These are phyloP conservation scores for Candida silvicultrix DNA, from an alignment of 805 yeast genomes.

Conservation along the genomic window DNA sequence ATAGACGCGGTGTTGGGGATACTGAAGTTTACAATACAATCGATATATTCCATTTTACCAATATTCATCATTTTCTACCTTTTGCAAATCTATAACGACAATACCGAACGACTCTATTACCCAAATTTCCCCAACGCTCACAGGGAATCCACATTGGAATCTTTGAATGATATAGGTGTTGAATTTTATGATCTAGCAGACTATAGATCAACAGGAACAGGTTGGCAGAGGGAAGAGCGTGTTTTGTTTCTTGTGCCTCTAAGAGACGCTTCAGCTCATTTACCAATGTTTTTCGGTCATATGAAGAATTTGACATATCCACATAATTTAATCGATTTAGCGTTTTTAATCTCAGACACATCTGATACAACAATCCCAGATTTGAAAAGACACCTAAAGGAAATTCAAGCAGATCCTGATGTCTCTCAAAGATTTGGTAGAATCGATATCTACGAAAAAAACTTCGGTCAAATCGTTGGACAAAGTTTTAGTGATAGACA, in stretches of 20 bases:
- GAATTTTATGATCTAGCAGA: constrained; percentile 69
- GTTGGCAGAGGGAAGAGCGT: constrained; percentile 77
- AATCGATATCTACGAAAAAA: constrained; percentile 84
- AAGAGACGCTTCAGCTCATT: constrained; percentile 86
- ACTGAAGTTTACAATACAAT: background rate
- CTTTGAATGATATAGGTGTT: constrained; percentile 34
- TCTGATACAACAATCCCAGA: constrained; percentile 80
- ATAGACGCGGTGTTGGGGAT: background rate
- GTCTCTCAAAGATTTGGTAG: constrained; percentile 64
- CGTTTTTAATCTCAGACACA: constrained; percentile 87
- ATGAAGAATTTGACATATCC: constrained; percentile 79
- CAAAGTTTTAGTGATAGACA: constrained; percentile 92
- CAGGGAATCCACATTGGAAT: constrained; percentile 17
- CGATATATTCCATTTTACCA: background rate
- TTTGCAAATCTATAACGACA: constrained; percentile 7
- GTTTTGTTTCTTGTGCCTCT: constrained; percentile 83
- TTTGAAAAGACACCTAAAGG: constrained; percentile 48
- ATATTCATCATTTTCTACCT: constrained; percentile 1
- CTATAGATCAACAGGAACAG: constrained; percentile 59
- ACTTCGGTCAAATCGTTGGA: constrained; percentile 89
- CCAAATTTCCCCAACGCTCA: constrained; percentile 31
- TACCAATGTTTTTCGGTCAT: constrained; percentile 85
- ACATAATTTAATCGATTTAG: constrained; percentile 73
- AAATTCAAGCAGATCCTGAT: constrained; percentile 58
- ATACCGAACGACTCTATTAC: constrained; percentile 14